Conservation (phyloP, 83 land plant species). For the Picea abies region DNA sequence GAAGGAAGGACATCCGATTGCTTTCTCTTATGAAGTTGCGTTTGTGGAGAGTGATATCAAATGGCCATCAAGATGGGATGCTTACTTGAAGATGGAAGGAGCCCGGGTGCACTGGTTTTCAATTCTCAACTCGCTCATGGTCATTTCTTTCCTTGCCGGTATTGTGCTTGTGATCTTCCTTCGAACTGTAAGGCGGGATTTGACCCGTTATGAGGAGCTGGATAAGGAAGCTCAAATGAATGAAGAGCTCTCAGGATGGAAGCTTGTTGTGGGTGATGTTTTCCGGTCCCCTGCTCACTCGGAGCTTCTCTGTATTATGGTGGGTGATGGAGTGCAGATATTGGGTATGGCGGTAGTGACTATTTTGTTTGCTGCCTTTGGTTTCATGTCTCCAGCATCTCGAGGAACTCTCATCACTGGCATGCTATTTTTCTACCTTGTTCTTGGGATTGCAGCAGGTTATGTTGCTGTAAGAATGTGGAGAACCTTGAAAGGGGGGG, state of each 20-base stretch:
- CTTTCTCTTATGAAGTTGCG: conserved; percentile 61
- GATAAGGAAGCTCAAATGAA: conserved; percentile 81
- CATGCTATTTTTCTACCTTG: conserved; percentile 63
- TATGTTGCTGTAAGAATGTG: conserved; percentile 66
- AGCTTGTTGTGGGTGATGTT: conserved; percentile 73
- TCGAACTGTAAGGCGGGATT: conserved; percentile 64
- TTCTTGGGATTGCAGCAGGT: conserved; percentile 64
- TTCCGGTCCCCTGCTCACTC: conserved; percentile 56
- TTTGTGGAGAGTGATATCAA: conserved; percentile 65
- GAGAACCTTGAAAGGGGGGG: conserved; percentile 55
- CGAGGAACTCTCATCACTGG: conserved; percentile 62
- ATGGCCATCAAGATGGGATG: conserved; percentile 81
- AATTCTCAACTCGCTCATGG: conserved; percentile 56
- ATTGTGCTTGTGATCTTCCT: conserved; percentile 71
- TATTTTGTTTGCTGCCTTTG: conserved; percentile 64
- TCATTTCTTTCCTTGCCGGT: conserved; percentile 68
- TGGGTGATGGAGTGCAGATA: conserved; percentile 73
- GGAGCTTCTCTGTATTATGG: conserved; percentile 55
- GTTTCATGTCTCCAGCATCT: conserved; percentile 66
- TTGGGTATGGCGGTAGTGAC: conserved; percentile 70
- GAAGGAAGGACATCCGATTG: conserved; percentile 46
- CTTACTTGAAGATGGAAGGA: conserved; percentile 62
- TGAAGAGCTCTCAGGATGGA: conserved; percentile 78
- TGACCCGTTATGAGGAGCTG: conserved; percentile 68
- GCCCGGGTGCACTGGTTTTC: conserved; percentile 75